Base-by-base conservation (phyloP, 768 basidiomycete genomes). In the Psilocybe sp. region DNA sequence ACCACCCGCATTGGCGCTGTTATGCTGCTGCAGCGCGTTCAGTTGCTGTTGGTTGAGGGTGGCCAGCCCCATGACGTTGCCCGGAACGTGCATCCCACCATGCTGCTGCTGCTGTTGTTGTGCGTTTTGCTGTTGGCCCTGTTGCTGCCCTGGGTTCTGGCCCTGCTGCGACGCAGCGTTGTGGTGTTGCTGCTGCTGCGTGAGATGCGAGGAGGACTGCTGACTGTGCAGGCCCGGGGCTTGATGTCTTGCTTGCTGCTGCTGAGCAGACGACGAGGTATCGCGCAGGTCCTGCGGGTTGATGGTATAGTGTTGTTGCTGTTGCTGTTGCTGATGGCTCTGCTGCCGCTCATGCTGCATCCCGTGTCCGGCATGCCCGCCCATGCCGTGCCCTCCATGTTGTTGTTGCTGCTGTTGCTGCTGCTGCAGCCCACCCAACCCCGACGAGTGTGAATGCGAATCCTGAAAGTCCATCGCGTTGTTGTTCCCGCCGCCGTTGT, bases 261-360 rank as follows among this genome's bases (percentile, higher is more conserved):
- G 50, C 58, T 20, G 52, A 20, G 64, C 57, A 12, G 60, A 45
- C 16, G 54, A 51, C 10, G 56, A 54, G 37, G 58, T 59, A 47
- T 75, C 75, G 9, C 73, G 66, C 38, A 74, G 61, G 18, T 66
- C 67, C 40, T 71, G 74, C 6, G 73, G 72, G 46, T 69, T 74
- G 56, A 74, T 68, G 4, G 23, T 28, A 41, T 47, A 63, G 60
- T 61, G 71, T 40, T 65, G 59, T 39, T 68, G 74, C 52, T 70
- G 66, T 38, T 57, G 59, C 14, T 59, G 60, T 14, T 55, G 59
- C 34, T 57, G 59, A 28, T 28, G 23, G 23, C 23, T 28, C 34
- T 50, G 51, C 35, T 56, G 61, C 34, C 62, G 51, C 52, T 59
- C 53, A 46, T 66, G 63, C 41, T 19, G 20, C 60, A 49, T 49